Evolutionary conservation across 129 eudicot species (phyloP).

Genomic region (Chrysanthemum seticuspe): DNA sequence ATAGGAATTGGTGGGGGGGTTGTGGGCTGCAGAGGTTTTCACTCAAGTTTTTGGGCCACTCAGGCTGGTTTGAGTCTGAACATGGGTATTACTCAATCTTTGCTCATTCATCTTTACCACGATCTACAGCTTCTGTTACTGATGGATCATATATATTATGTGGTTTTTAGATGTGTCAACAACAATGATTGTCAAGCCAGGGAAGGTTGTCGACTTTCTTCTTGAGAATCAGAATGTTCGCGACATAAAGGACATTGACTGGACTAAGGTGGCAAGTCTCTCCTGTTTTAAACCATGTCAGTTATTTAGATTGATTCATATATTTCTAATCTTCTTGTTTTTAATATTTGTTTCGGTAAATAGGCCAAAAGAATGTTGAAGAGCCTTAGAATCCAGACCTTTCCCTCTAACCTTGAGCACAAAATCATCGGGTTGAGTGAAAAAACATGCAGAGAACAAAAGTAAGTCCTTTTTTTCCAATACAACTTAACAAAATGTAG

Average conservation of each 20-base stretch:
- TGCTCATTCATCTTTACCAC: too few species aligned
- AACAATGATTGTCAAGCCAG: not conserved
- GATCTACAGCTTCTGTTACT: not conserved
- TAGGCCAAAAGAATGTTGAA: too few species aligned
- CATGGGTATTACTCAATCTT: slow-evolving; percentile 37
- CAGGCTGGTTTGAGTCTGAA: slow-evolving; percentile 59
- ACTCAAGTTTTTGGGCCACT: slow-evolving; percentile 54
- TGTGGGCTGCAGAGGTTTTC: too few species aligned
- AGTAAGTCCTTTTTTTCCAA: slow-evolving; percentile 28
- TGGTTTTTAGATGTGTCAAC: not conserved
- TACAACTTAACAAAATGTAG: not conserved
- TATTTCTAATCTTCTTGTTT: not conserved
- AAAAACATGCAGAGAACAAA: slow-evolving; percentile 49
- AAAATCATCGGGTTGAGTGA: slow-evolving; percentile 82
- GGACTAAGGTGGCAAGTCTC: not conserved
- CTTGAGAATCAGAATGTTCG: not conserved
- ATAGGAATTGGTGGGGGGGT: too few species aligned
- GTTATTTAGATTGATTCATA: too few species aligned
- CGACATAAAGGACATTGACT: not conserved
- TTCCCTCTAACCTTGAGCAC: slow-evolving; percentile 49
- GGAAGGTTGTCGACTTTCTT: not conserved
- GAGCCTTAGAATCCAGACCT: slow-evolving; percentile 38
- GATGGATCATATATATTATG: not conserved
- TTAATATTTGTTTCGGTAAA: too few species aligned
- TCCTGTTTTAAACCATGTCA: too few species aligned